Evolutionary conservation across 257 asterid genomes (phyloP).

Genomic region (Solanum chiquidenum): DNA sequence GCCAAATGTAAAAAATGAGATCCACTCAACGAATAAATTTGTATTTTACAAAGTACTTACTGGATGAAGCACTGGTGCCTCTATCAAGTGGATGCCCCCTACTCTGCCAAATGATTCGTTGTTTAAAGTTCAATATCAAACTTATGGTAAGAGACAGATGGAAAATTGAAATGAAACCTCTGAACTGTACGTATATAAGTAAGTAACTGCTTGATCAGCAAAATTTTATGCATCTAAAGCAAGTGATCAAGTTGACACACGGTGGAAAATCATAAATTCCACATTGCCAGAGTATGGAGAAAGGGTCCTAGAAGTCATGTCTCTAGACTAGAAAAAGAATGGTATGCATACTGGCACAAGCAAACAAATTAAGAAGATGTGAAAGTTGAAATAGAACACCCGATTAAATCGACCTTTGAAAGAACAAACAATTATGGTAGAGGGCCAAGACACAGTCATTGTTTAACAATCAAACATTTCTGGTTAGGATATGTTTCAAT

Average conservation of each 20-base stretch:
- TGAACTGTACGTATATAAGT: not conserved
- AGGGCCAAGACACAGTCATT: not conserved
- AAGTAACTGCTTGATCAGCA: not conserved
- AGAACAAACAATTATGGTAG: not conserved
- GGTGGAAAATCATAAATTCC: not conserved
- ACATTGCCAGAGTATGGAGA: not conserved
- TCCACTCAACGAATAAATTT: not conserved
- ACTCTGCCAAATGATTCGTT: slow-evolving; percentile 52
- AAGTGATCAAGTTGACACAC: not conserved
- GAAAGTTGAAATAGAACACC: not conserved
- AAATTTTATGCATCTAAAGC: not conserved
- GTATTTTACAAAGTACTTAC: slow-evolving; percentile 19
- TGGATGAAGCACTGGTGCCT: slow-evolving; percentile 79
- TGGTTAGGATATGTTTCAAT: not conserved
- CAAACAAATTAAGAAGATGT: not conserved
- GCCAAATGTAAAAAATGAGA: slow-evolving; percentile 4
- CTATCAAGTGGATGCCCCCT: slow-evolving; percentile 80
- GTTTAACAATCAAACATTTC: not conserved
- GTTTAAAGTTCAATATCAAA: not conserved
- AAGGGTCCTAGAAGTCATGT: not conserved
- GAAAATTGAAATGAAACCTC: not conserved
- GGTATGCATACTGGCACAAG: not conserved
- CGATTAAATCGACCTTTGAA: not conserved
- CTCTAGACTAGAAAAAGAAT: not conserved
- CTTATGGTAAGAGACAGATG: not conserved